Conservation (phyloP, 1,284 basidiomycete species). For the Kalmanozyma brasiliensis region DNA sequence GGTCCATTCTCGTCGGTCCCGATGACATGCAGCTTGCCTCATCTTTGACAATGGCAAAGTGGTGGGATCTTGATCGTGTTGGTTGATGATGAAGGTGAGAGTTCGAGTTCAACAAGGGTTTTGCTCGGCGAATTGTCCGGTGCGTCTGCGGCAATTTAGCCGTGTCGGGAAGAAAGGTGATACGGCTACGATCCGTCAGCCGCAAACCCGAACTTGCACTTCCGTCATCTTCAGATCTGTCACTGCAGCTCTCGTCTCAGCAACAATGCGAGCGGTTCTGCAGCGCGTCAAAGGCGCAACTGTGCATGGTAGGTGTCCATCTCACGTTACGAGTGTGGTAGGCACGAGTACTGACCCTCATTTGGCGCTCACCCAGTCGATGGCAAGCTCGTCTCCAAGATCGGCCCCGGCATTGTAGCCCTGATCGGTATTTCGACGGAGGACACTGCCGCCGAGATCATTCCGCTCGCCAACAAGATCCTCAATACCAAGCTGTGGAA, state of each 20-base stretch:
- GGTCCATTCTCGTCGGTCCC: not conserved
- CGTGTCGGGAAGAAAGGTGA: too few species aligned
- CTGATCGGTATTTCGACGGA: slow-evolving; percentile 60
- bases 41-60: too few species aligned
- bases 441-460: slow-evolving; percentile 58
- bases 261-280: slow-evolving; percentile 59
- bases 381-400: slow-evolving; percentile 59
- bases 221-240: too few species aligned
- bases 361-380: slow-evolving; percentile 37
- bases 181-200: too few species aligned
- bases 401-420: slow-evolving; percentile 63
- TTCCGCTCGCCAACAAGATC: slow-evolving; percentile 53
- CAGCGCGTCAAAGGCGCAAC: slow-evolving; percentile 65
- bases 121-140: slow-evolving; percentile 23
- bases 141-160: slow-evolving; percentile 14
- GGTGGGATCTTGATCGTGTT: too few species aligned
- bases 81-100: not conserved
- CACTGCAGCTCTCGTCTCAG: too few species aligned
- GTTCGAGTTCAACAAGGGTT: too few species aligned
- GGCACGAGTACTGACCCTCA: not conserved
- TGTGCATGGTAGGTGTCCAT: slow-evolving; percentile 53
- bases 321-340: too few species aligned
- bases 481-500: slow-evolving; percentile 63
- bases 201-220: too few species aligned
- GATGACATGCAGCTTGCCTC: too few species aligned